These are phyloP conservation scores for Cutaneotrichosporon spelunceum DNA, from an alignment of 1,284 basidiomycete genomes.

Conservation along the genomic window DNA sequence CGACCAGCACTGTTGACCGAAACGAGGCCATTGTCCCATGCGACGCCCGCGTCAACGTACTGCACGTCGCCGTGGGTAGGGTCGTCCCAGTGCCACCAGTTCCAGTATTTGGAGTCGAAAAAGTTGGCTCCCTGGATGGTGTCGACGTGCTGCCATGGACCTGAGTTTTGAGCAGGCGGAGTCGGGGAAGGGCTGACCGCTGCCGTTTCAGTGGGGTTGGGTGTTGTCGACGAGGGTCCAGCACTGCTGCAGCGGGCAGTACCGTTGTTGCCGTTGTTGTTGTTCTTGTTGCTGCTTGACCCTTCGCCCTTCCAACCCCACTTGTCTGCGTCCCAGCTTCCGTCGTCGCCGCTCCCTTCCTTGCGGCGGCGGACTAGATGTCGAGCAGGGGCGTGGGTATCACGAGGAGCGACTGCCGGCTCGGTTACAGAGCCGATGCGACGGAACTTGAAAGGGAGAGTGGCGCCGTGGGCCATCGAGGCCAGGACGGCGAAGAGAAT, in stretches of 20 bases:
- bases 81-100: constrained; percentile 67
- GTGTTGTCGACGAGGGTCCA: neutral
- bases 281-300: neutral
- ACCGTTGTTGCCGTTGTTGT: neutral
- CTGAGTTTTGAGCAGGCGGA: constrained; percentile 21
- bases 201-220: constrained; percentile 16
- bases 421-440: neutral
- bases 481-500: constrained; percentile 11
- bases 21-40: constrained; percentile 50
- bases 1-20: constrained; percentile 66
- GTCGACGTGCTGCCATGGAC: constrained; percentile 39
- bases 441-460: constrained; percentile 2
- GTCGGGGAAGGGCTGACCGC: constrained; percentile 15
- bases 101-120: constrained; percentile 68
- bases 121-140: constrained; percentile 54
- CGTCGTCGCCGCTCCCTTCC: neutral
- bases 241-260: neutral
- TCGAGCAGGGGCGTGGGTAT: neutral
- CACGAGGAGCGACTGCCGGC: constrained; percentile 10
- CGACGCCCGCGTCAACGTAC: constrained; percentile 31
- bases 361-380: constrained; percentile 18
- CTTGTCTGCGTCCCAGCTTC: neutral
- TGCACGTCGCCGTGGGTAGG: constrained; percentile 70
- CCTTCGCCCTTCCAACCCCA: neutral
- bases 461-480: constrained; percentile 11